Percentiles rank a stretch among this genome's conserved stretches.
These are phyloP conservation scores for Macrophomina phaseolina DNA, from an alignment of 2,329 filamentous ascomycete genomes.

Conservation along the genomic window DNA sequence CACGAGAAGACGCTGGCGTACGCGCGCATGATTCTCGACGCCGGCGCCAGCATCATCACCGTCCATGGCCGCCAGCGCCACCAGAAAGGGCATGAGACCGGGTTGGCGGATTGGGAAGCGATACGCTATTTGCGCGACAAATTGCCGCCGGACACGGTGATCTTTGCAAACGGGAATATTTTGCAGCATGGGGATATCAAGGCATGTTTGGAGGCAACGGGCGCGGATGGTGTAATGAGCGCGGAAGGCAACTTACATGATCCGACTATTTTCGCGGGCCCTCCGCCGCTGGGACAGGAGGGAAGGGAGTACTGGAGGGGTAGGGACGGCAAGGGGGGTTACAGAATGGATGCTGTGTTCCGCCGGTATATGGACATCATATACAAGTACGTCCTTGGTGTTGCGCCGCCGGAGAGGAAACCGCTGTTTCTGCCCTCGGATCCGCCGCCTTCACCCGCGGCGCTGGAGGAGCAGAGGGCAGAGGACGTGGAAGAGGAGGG, in stretches of 20 bases:
- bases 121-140: conserved; percentile 83
- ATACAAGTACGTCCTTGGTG: conserved; percentile 74
- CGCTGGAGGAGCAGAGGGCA: conserved; percentile 27
- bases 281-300: conserved; percentile 68
- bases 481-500: conserved; percentile 32
- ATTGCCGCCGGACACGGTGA: conserved; percentile 83
- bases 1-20: conserved; percentile 87
- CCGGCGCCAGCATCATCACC: conserved; percentile 90
- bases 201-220: conserved; percentile 78
- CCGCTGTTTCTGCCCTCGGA: conserved; percentile 75
- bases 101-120: conserved; percentile 88
- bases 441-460: conserved; percentile 35
- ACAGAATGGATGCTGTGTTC: conserved; percentile 84
- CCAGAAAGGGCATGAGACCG: conserved; percentile 95
- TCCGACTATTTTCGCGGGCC: conserved; percentile 79
- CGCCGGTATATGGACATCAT: conserved; percentile 91
- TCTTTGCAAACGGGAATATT: conserved; percentile 97
- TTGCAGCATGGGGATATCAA: conserved; percentile 79
- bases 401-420: conserved; percentile 67
- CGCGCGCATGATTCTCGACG: conserved; percentile 81
- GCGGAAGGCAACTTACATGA: conserved; percentile 95
- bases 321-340: conserved; percentile 78
- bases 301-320: conserved; percentile 85
- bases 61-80: conserved; percentile 88
- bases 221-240: conserved; percentile 92